Evolutionary conservation across 768 basidiomycete species (phyloP), one percentile per base, ranked within the genome.

Genomic region (Sistotremastrum suecicum): DNA sequence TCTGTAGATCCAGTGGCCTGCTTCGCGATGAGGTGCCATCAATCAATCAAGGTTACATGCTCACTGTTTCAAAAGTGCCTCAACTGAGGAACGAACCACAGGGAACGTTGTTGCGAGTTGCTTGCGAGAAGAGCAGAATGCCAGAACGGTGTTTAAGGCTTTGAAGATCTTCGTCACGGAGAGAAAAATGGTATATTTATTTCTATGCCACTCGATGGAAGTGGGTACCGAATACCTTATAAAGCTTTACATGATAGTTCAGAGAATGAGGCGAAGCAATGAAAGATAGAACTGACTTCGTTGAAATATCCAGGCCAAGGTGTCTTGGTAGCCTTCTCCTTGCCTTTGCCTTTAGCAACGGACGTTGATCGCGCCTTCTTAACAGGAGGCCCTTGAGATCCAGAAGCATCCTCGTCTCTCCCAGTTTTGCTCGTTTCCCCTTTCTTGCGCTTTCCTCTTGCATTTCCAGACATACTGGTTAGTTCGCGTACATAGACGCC

Each of bases 111-210:
- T 79, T 5, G 86, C 83, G 34, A 92, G 60, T 51, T 84, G 76
- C 51, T 85, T 83, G 50, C 85, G 71, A 0, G 85, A 79, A 2
- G 85, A 83, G 36, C 88, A 72, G 55, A 94, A 94, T 0, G 83
- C 88, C 37, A 91, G 71, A 3, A 94, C 85, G 9, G 88, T 87
- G 53, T 91, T 92, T 41, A 92, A 65, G 7, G 88, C 68, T 62
- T 73, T 67, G 59, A 64, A 68, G 28, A 75, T 62, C 67, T 75
- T 44, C 48, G 54, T 53, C 55, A 8, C 2, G 55, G 53, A 53
- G 57, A 48, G 3, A n/a, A 39, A 44, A 47, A 42, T 6, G 8
- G 34, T 31, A 11, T 33, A 41, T 32, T 12, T 34, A 46, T 34
- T 34, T 41, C n/a, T 10, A 40, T 32, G 8, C 34, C 40, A 12